These are phyloP conservation scores for Candolleomyces aberdarensis DNA, from an alignment of 768 basidiomycete species.

Conservation along the genomic window DNA sequence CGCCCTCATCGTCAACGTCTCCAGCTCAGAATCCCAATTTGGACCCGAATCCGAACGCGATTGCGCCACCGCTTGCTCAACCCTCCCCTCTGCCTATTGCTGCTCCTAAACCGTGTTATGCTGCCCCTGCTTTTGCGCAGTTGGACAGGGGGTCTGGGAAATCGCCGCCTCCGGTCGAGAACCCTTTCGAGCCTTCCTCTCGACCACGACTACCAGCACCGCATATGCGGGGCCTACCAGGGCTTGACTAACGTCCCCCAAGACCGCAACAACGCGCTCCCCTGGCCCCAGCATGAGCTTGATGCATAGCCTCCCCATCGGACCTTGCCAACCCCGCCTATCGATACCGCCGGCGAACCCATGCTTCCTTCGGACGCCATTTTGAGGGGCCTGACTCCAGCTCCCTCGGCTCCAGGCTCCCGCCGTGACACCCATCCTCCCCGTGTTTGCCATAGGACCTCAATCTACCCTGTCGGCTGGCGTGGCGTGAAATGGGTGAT, in stretches of 20 bases:
- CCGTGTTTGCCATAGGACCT: constrained; percentile 63
- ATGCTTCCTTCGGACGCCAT: constrained; percentile 44
- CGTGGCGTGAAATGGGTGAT: constrained; percentile 12
- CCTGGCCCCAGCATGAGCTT: neutral
- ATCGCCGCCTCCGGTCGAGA: constrained; percentile 29
- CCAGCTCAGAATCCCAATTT: constrained; percentile 45
- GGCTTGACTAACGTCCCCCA: neutral
- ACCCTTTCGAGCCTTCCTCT: constrained; percentile 20
- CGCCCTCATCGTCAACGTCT: neutral
- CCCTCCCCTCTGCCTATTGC: no score
- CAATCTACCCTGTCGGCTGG: constrained; percentile 2
- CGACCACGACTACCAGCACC: neutral
- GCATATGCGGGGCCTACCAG: neutral
- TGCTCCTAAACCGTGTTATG: constrained; percentile 39
- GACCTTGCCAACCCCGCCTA: neutral
- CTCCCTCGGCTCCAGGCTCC: constrained; percentile 53
- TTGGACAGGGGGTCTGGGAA: constrained; percentile 44
- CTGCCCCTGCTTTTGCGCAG: constrained; percentile 60
- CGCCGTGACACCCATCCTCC: constrained; percentile 70
- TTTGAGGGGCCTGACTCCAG: neutral
- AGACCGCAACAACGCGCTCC: neutral
- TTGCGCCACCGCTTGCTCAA: no score
- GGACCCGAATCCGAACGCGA: constrained; percentile 39
- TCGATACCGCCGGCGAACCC: constrained; percentile 12
- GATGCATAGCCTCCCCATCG: neutral